These are phyloP conservation scores for Penicillium desertorum DNA, from an alignment of 495 filamentous ascomycete genomes.

Conservation along the genomic window DNA sequence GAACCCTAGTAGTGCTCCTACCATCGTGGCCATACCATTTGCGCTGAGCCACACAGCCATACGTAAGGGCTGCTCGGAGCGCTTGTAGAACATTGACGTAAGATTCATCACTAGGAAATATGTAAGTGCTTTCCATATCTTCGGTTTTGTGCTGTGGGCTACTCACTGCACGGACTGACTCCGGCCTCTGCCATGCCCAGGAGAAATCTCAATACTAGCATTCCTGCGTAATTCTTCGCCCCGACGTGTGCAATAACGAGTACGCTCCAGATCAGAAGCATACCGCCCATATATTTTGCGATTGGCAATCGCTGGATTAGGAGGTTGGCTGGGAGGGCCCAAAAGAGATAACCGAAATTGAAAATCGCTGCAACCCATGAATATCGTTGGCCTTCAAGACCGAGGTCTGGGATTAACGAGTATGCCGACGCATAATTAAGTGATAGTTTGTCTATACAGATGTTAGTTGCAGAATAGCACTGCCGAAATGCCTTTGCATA, in stretches of 20 bases:
- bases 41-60: conserved; percentile 65
- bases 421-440: conserved; percentile 47
- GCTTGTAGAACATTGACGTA: conserved; percentile 68
- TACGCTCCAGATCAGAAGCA: conserved; percentile 59
- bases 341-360: conserved; percentile 52
- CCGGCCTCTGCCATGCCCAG: conserved; percentile 65
- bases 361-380: conserved; percentile 54
- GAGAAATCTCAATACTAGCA: conserved; percentile 59
- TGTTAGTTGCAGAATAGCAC: not conserved
- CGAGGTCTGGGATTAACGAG: conserved; percentile 37
- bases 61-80: conserved; percentile 61
- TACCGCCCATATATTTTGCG: conserved; percentile 58
- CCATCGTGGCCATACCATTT: conserved; percentile 57
- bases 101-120: conserved; percentile 46
- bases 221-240: conserved; percentile 55
- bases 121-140: conserved; percentile 3
- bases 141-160: not conserved
- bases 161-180: conserved; percentile 50
- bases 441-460: conserved; percentile 30
- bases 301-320: conserved; percentile 56
- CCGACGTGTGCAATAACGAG: conserved; percentile 56
- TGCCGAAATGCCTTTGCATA: conserved; percentile 4
- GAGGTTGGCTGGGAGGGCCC: conserved; percentile 53
- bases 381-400: conserved; percentile 55
- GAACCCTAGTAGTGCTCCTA: conserved; percentile 55